Base-by-base conservation (phyloP, 169 alveolate genomes). In the Blepharisma undulans region DNA sequence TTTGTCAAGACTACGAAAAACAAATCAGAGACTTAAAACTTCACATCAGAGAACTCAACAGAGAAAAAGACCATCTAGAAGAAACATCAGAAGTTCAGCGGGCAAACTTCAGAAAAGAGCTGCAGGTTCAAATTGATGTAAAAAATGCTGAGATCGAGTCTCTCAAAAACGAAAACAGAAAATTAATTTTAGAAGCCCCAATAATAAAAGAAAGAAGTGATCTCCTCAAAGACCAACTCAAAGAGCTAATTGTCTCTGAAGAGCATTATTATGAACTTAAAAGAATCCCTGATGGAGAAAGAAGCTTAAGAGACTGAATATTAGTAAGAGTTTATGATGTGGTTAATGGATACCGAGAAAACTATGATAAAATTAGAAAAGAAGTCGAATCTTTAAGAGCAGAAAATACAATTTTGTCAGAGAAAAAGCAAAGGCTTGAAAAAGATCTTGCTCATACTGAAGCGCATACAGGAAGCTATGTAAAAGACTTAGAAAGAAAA, bases 231-330 rank as follows among this genome's bases (percentile, higher is more conserved):
- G 92, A 72, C 21, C 30, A 76, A 18, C 76, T 88, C 6, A 74
- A 30, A 76, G 87, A 74, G n/a, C 22, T 88, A 19, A 5, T 76
- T n/a, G 59, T 88, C 2, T 33, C 85, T 18, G 85, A 88, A 61
- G 87, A 74, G 59, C 61, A 72, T 76, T 88, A 88, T 48, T 36
- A 33, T 72, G 87, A 93, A 71, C 85, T 96, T 1, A 95, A 93
- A 91, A 92, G 91, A 80, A 77, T 92, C 71, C 97, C 96, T 77
- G 97, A 95, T 72, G 91, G 87, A 30, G 92, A 92, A 29, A 36
- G 95, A 74, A 92, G 95, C n/a, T 60, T 95, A 34, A 91, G 92
- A 82, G 98, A 96, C 61, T 94, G 95, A 88, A 91, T 96, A 6
- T 91, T 91, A 22, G 96, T 94, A 59, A 90, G 93, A 78, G 97